Evolutionary conservation across 805 yeast genomes (phyloP).

Genomic region (Candida nanaspora): DNA sequence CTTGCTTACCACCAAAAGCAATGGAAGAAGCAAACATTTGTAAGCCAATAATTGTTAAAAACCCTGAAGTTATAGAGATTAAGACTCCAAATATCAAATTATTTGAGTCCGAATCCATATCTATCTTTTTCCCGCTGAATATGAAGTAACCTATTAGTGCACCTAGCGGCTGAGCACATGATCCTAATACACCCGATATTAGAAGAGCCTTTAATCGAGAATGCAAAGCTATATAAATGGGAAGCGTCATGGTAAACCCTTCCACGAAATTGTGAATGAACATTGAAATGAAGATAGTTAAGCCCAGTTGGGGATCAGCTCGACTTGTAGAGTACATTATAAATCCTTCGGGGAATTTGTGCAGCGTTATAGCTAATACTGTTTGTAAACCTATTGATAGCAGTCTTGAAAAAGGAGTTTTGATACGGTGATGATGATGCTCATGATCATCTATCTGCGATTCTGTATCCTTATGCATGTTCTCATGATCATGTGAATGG

Average conservation of each 20-base stretch:
- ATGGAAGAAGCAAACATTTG: conserved; percentile 85
- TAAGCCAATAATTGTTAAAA: conserved; percentile 69
- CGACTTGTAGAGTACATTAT: conserved; percentile 73
- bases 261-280: conserved; percentile 89
- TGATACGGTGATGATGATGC: conserved; percentile 73
- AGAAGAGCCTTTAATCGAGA: conserved; percentile 55
- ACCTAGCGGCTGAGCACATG: conserved; percentile 84
- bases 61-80: conserved; percentile 75
- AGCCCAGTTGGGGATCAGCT: conserved; percentile 63
- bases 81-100: conserved; percentile 51
- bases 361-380: conserved; percentile 76
- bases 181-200: conserved; percentile 67
- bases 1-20: conserved; percentile 68
- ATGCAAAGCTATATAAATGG: conserved; percentile 71
- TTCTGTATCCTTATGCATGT: conserved; percentile 3
- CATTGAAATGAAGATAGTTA: conserved; percentile 76
- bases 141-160: conserved; percentile 64
- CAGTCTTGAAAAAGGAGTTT: conserved; percentile 70
- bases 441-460: conserved; percentile 9
- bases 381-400: conserved; percentile 88
- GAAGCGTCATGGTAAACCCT: conserved; percentile 91
- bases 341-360: conserved; percentile 93
- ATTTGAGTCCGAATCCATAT: conserved; percentile 27
- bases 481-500: conserved; percentile 5
- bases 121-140: conserved; percentile 29